Percentiles rank a stretch among this genome's conserved stretches.
Evolutionary conservation across 192 early-diverging fungal genomes (phyloP).

Genomic region (Coemansia javaensis): DNA sequence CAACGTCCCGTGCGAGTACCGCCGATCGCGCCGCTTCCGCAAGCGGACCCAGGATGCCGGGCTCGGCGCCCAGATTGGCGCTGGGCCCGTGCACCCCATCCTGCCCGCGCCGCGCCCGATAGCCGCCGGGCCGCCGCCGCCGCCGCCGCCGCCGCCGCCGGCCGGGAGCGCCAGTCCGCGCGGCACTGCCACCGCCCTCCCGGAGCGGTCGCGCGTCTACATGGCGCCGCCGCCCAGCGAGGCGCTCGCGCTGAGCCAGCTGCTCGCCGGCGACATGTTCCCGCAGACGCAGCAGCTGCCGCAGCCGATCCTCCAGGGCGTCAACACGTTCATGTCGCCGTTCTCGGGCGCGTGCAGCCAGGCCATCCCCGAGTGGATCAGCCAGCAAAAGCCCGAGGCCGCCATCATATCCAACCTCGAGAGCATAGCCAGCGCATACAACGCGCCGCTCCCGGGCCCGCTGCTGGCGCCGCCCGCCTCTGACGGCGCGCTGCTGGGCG

Average conservation of each 20-base stretch:
- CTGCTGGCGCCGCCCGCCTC: conserved; percentile 10
- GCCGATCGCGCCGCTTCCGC: conserved; percentile 34
- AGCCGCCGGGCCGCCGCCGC: background rate
- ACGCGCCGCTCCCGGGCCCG: conserved; percentile 19
- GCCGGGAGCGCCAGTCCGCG: background rate
- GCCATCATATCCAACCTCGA: conserved; percentile 41
- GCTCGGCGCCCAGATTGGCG: conserved; percentile 1
- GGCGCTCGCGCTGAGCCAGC: conserved; percentile 18
- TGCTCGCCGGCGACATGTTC: conserved; percentile 45
- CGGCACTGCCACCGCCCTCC: background rate
- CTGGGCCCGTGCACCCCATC: conserved; percentile 14
- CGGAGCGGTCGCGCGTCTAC: too few relatives aligned
- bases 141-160: background rate
- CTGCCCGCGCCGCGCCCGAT: conserved; percentile 9
- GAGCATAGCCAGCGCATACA: conserved; percentile 38
- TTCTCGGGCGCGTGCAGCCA: conserved; percentile 27
- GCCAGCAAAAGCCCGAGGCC: conserved; percentile 41
- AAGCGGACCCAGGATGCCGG: conserved; percentile 14
- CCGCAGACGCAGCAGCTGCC: conserved; percentile 42
- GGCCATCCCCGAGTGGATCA: conserved; percentile 40
- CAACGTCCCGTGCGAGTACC: conserved; percentile 41
- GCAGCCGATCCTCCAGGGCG: conserved; percentile 38
- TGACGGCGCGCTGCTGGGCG: conserved; percentile 21
- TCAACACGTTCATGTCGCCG: conserved; percentile 48
- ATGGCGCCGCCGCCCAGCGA: conserved; percentile 11